Percentiles rank a stretch among this genome's conserved stretches.
Evolutionary conservation across 2,329 filamentous ascomycete species (phyloP).

Genomic region (Beauveria asiatica): DNA sequence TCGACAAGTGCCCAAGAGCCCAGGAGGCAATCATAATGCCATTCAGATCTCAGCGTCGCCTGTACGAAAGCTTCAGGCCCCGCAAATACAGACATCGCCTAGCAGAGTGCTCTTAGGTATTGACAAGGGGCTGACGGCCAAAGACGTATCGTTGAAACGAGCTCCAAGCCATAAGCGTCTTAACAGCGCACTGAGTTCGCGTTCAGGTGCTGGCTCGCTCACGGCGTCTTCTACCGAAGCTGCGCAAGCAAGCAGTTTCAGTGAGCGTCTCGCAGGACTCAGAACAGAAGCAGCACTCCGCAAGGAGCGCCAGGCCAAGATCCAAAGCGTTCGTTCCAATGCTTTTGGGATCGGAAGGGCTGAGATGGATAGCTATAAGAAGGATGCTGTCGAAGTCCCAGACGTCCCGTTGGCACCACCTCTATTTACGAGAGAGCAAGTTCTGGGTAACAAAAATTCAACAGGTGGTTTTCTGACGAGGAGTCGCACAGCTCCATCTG

Average conservation of each 20-base stretch:
- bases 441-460: constrained; percentile 32
- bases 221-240: constrained; percentile 17
- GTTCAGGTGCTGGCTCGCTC: background rate
- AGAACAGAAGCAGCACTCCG: constrained; percentile 46
- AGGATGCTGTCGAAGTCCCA: constrained; percentile 46
- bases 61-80: constrained; percentile 49
- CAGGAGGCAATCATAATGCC: constrained; percentile 2
- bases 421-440: constrained; percentile 55
- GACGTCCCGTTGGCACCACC: constrained; percentile 38
- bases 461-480: constrained; percentile 27
- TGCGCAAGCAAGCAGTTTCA: constrained; percentile 56
- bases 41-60: constrained; percentile 72
- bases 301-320: constrained; percentile 41
- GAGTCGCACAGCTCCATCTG: constrained; percentile 32
- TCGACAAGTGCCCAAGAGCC: background rate
- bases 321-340: constrained; percentile 44
- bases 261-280: constrained; percentile 71
- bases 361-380: constrained; percentile 53
- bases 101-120: constrained; percentile 76
- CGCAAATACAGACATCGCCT: constrained; percentile 59
- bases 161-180: constrained; percentile 41
- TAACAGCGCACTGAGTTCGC: background rate
- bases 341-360: constrained; percentile 49
- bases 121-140: constrained; percentile 74
- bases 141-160: constrained; percentile 76